Base-by-base conservation (phyloP, 2,329 filamentous ascomycete genomes). In the Colletotrichum zoysiae region DNA sequence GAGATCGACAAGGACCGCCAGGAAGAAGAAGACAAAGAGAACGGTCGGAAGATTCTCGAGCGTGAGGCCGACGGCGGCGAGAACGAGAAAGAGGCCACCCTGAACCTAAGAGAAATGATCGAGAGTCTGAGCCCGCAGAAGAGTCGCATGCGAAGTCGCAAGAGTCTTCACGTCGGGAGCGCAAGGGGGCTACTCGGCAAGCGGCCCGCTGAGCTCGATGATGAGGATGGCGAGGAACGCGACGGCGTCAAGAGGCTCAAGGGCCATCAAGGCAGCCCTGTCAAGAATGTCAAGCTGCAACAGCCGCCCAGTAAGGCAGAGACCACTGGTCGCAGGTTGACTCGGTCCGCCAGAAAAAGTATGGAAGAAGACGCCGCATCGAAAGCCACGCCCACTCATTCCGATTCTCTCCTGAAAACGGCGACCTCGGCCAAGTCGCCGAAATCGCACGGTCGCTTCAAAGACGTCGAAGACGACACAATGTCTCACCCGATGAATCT, bases 121-220 rank as follows among this genome's bases (percentile, higher is more conserved):
- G 87, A 92, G 73, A 92, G 89, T 68, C 85, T 95, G 74, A 94
- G 92, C 33, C 93, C 93, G 0, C 93, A 93, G 81, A 93, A 94
- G 79, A 91, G 89, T 65, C 81, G 82, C 7, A 75, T 93, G 8
- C 90, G 86, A 67, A 90, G 90, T 18, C 90, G 93, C 51, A 95
- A 95, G 82, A 95, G 93, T 78, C 84, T 95, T 61, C 91, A 93
- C 74, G 89, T 94, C 26, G 93, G 93, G 51, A 92, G 92, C 76
- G 93, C 92, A 18, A 90, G 85, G 73, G 93, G 93, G 0, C 81
- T 95, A 26, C 84, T 95, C 6, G 93, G 93, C 8, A 95, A 95
- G 80, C 86, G 93, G 59, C 93, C 93, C 0, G 83, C 83, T 18
- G 93, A 95, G 79, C 85, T 95, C 61, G 92, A 94, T 73, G 84